These are phyloP conservation scores for Chytriomyces sp. DNA, from an alignment of 192 early-diverging fungal species.

Conservation along the genomic window DNA sequence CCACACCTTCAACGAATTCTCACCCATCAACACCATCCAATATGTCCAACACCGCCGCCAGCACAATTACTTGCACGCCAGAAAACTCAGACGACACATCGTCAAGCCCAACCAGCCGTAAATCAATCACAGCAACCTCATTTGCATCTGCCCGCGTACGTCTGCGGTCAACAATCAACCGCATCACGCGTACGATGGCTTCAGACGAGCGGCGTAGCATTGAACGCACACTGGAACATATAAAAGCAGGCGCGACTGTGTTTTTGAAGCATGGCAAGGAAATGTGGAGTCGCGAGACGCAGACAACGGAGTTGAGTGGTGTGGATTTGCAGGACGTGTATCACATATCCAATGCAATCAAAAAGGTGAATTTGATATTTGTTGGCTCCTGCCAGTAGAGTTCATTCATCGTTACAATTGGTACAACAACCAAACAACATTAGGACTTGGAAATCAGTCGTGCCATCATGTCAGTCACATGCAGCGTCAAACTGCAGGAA, in stretches of 20 bases:
- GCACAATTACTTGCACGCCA: too few species aligned
- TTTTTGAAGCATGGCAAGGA: conserved; percentile 31
- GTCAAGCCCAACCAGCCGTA: too few species aligned
- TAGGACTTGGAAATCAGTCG: conserved; percentile 27
- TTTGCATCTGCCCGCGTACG: too few species aligned
- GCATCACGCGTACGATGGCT: too few species aligned
- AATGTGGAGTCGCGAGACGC: conserved; percentile 29
- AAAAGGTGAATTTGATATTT: neutral
- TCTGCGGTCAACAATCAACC: too few species aligned
- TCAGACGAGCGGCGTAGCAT: neutral
- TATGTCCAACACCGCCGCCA: too few species aligned
- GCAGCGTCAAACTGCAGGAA: conserved; percentile 20
- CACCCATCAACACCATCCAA: too few species aligned
- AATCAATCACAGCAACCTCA: too few species aligned
- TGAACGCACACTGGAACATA: conserved; percentile 5
- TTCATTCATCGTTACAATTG: too few species aligned
- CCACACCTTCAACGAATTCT: too few species aligned
- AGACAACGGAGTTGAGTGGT: conserved; percentile 11
- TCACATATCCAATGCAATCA: neutral
- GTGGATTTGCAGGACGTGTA: conserved; percentile 9
- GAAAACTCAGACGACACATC: too few species aligned
- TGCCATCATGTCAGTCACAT: conserved; percentile 21
- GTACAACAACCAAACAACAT: neutral
- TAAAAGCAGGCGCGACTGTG: conserved; percentile 10
- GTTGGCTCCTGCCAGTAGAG: too few species aligned